Evolutionary conservation across 768 basidiomycete species (phyloP).

Genomic region (Pleurotus platypus): DNA sequence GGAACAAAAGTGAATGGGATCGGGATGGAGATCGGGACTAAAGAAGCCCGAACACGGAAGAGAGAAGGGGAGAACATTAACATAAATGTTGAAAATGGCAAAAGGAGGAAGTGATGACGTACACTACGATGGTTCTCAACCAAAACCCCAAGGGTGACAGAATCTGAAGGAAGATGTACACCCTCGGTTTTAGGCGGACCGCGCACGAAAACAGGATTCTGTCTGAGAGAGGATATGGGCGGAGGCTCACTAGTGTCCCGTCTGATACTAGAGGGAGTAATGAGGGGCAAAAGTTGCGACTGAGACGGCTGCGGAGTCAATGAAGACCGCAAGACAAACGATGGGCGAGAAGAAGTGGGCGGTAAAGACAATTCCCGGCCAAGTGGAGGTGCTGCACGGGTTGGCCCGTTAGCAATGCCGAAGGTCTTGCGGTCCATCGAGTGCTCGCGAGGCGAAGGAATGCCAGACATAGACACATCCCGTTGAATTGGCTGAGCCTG

Average conservation of each 20-base stretch:
- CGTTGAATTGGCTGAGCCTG: conserved; percentile 33
- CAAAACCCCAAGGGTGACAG: conserved; percentile 57
- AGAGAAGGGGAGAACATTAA: background rate
- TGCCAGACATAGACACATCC: conserved; percentile 39
- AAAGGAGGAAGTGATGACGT: conserved; percentile 21
- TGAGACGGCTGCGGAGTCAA: conserved; percentile 62
- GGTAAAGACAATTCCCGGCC: conserved; percentile 44
- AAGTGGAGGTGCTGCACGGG: conserved; percentile 17
- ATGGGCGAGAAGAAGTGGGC: conserved; percentile 40
- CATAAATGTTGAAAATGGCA: background rate
- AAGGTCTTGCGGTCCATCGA: conserved; percentile 26
- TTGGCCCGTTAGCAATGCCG: conserved; percentile 6
- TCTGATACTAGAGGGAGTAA: conserved; percentile 14
- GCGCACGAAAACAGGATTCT: conserved; percentile 69
- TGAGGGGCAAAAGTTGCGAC: background rate
- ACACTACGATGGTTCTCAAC: conserved; percentile 55
- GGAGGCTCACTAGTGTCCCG: conserved; percentile 69
- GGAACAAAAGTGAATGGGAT: conserved; percentile 48
- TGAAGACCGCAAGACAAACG: conserved; percentile 63
- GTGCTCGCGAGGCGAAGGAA: conserved; percentile 36
- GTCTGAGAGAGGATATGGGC: conserved; percentile 53
- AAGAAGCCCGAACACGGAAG: background rate
- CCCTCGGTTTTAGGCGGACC: conserved; percentile 39
- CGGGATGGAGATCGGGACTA: conserved; percentile 49
- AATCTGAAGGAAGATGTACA: conserved; percentile 25